A percentile compares a stretch with the other conserved stretches of the same genome.
These are phyloP conservation scores for Polyporus tsugae DNA, from an alignment of 1,284 basidiomycete species.

Conservation along the genomic window DNA sequence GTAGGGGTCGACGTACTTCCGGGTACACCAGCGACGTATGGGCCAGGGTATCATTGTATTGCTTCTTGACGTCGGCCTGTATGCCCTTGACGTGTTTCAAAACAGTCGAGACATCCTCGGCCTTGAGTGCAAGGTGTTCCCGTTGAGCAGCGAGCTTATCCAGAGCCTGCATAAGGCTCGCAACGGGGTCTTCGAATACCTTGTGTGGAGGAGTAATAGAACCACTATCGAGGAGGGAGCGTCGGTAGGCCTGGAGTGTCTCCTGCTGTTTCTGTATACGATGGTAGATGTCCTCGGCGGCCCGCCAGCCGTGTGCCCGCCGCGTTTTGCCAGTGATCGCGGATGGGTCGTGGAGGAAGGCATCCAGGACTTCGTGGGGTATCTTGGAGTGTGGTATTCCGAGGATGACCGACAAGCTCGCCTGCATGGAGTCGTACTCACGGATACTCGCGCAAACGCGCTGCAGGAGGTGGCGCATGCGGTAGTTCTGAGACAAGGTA, in stretches of 20 bases:
- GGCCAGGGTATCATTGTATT: constrained; percentile 71
- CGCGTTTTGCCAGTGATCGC: constrained; percentile 71
- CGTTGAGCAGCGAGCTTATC: constrained; percentile 48
- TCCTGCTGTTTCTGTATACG: constrained; percentile 67
- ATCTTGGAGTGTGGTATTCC: constrained; percentile 56
- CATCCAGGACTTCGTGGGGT: constrained; percentile 71
- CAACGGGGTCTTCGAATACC: constrained; percentile 63
- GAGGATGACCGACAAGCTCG: constrained; percentile 55
- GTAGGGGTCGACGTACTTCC: constrained; percentile 54
- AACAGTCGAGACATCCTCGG: constrained; percentile 58
- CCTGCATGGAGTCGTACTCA: constrained; percentile 70
- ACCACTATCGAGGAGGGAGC: constrained; percentile 21
- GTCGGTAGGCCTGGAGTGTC: constrained; percentile 56
- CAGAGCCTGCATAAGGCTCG: constrained; percentile 54
- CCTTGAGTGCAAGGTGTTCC: constrained; percentile 50
- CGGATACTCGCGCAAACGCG: constrained; percentile 64
- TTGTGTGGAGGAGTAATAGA: constrained; percentile 41
- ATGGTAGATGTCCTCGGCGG: constrained; percentile 75
- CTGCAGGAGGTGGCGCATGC: constrained; percentile 71
- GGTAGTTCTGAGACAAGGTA: constrained; percentile 63
- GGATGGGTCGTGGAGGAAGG: constrained; percentile 77
- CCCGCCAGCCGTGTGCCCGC: constrained; percentile 64
- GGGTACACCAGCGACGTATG: constrained; percentile 79
- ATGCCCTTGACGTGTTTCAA: constrained; percentile 56
- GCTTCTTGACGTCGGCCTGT: constrained; percentile 64